Percentiles rank a stretch among this genome's conserved stretches.
Evolutionary conservation across 208 protist species (phyloP).

Genomic region (Novymonas esmeraldas): DNA sequence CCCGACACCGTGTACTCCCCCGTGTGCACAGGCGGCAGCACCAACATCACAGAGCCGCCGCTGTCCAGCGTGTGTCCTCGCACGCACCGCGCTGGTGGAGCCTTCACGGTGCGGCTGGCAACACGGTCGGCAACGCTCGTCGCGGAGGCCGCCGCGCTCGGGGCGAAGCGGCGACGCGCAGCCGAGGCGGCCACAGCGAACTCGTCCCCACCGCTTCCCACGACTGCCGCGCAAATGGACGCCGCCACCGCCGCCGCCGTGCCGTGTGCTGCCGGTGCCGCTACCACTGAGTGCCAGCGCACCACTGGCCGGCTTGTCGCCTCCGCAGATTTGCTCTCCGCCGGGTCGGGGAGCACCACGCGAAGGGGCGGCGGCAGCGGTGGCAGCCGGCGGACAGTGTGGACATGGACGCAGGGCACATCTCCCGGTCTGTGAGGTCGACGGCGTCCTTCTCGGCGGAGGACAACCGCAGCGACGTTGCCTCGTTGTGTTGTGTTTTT

Average conservation of each 20-base stretch:
- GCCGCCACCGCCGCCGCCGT: no score
- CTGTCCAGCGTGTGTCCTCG: no score
- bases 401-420: conserved; percentile 1
- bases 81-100: not conserved
- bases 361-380: not conserved
- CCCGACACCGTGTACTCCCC: not conserved
- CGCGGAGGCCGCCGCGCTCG: conserved; percentile 25
- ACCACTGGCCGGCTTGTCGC: not conserved
- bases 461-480: no score
- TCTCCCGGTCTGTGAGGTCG: not conserved
- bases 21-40: no score
- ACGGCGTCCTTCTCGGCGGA: no score
- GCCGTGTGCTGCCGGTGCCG: no score
- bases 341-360: not conserved
- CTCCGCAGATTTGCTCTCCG: not conserved
- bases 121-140: conserved; percentile 29
- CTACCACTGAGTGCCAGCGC: no score
- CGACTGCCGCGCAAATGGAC: no score
- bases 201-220: not conserved
- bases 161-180: conserved; percentile 15
- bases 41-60: no score
- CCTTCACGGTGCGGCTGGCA: conserved; percentile 25
- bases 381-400: conserved; percentile 1
- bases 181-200: not conserved
- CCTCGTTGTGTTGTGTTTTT: not conserved